phyloP scores from a whole-genome alignment of 164 flowering plant genomes.

The Saururus chinensis region DNA sequence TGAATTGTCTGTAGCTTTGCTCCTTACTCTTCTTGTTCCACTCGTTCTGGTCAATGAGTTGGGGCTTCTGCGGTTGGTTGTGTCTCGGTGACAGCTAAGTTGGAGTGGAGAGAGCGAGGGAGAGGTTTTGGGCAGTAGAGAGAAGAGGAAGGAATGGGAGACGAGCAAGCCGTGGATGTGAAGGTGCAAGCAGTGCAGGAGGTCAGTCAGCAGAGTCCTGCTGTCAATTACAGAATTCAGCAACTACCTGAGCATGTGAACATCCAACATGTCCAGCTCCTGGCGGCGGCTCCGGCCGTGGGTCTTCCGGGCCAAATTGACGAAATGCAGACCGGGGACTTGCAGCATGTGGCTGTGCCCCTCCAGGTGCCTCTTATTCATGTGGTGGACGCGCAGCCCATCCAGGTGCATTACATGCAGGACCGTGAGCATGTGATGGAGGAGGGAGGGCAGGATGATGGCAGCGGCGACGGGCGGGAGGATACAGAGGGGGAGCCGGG shows the following conservation, averaged over 20 bases:
- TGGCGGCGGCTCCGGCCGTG: constrained; percentile 8
- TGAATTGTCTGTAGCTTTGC: no score
- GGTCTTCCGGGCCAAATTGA: constrained; percentile 12
- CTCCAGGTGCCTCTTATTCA: constrained; percentile 2
- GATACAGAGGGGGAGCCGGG: constrained; percentile 9
- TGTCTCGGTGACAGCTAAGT: no score
- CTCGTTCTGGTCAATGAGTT: no score
- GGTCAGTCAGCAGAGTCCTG: background rate
- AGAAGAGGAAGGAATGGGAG: no score
- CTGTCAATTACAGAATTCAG: constrained; percentile 1
- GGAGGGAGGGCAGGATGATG: constrained; percentile 5
- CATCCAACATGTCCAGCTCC: constrained; percentile 7
- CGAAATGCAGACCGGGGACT: constrained; percentile 1
- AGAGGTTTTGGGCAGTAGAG: no score
- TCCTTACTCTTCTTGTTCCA: no score
- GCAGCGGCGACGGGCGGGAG: constrained; percentile 1
- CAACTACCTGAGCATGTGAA: constrained; percentile 4
- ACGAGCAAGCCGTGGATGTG: constrained; percentile 4
- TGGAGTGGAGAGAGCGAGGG: no score
- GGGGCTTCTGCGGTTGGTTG: no score
- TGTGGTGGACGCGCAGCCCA: constrained; percentile 8
- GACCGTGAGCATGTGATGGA: constrained; percentile 4
- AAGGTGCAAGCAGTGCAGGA: constrained; percentile 8
- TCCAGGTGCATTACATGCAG: constrained; percentile 13
- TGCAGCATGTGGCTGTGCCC: background rate